Evolutionary conservation across 2,329 filamentous ascomycete species (phyloP), one percentile per base, ranked within the genome.

Genomic region (Drechslerella coelobrocha): DNA sequence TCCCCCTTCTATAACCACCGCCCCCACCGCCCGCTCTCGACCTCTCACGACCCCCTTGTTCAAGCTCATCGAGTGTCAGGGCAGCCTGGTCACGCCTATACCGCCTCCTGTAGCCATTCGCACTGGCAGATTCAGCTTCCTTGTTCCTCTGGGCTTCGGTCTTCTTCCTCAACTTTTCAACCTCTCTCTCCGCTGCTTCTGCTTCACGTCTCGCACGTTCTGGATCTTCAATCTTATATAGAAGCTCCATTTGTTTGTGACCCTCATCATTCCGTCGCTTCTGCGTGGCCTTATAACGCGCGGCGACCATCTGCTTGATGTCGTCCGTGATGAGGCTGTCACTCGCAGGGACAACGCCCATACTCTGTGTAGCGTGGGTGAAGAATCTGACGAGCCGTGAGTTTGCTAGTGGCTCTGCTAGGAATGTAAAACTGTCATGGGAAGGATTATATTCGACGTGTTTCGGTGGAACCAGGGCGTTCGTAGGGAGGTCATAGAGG

Each of bases 401-500:
- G 12, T 82, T 81, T 74, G 85, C 83, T 48, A 84, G 81, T 0
- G 86, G 84, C 3, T 85, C 84, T 27, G 83, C 83, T 19, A 89
- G 81, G 76, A 88, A 89, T 54, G 85, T 87, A 74, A 86, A 86
- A 12, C 85, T 83, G 74, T 89, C 86, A 66, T 85, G 81, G 59
- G 81, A 81, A 1, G 81, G 78, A 45, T 85, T 81, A 75, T 85
- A 85, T 45, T 72, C 66, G 9, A 51, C 61, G 24, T 60, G 54
- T 39, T 73, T 72, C 6, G 69, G 65, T 5, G 74, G 68, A 19
- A 73, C 82, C 81, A 63, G 78, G 75, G 14, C 82, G 81, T 73
- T 80, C 77, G 75, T 85, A 82, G 29, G 84, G 81, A 73, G 85
- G 55, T 76, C 74, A 62, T 55, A 89, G 81, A 48, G 84, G 7